A percentile compares a stretch with the other conserved stretches of the same genome.
Conservation (phyloP, 2,329 filamentous ascomycete species). For the Plenodomus biglobosus region DNA sequence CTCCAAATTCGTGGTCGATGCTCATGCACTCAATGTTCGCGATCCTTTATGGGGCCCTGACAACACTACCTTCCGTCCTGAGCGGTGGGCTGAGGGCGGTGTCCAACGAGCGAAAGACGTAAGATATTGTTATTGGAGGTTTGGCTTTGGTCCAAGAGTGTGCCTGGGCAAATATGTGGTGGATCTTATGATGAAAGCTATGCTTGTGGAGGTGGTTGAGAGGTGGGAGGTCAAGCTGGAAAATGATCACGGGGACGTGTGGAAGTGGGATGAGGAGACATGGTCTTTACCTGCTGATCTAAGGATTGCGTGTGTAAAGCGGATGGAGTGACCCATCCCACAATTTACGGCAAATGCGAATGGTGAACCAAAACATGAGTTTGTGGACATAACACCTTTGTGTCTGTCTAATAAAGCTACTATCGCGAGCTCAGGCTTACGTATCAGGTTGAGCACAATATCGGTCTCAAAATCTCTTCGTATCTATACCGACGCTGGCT, state of each 20-base stretch:
- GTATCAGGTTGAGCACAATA: neutral
- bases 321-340: neutral
- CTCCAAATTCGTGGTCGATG: slow-evolving; percentile 42
- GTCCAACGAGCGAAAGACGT: slow-evolving; percentile 4
- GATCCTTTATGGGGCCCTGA: slow-evolving; percentile 48
- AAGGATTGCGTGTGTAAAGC: slow-evolving; percentile 7
- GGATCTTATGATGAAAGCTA: slow-evolving; percentile 24
- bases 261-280: slow-evolving; percentile 6
- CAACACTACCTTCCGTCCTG: slow-evolving; percentile 38
- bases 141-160: slow-evolving; percentile 49
- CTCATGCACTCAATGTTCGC: slow-evolving; percentile 48
- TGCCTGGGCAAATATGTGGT: slow-evolving; percentile 49
- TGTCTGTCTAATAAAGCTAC: no score
- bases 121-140: slow-evolving; percentile 49
- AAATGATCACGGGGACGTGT: neutral
- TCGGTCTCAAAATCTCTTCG: neutral
- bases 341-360: neutral
- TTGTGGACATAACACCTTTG: no score
- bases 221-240: neutral
- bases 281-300: slow-evolving; percentile 4
- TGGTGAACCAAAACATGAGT: no score
- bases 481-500: slow-evolving; percentile 35
- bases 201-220: neutral
- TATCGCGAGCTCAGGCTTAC: no score
- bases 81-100: slow-evolving; percentile 8